Base-by-base conservation (phyloP, 164 flowering plant genomes). In the Protea cynaroides region DNA sequence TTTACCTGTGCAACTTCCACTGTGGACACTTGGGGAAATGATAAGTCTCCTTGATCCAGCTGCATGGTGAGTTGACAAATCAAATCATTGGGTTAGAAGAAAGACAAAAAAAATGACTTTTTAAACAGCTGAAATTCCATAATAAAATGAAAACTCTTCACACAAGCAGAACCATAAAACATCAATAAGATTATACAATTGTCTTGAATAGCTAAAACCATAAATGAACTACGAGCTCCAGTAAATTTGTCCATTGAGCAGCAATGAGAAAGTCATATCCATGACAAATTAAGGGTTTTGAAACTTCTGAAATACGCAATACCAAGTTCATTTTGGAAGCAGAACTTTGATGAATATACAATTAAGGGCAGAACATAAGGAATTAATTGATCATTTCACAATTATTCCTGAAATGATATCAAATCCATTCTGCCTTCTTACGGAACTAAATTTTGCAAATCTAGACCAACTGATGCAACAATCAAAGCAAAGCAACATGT, bases 1-100 rank as follows among this genome's bases (percentile, higher is more conserved):
- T 56, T 72, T 72, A 86, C 96, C 96, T 82, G 80, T 46, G 76
- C 57, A 67, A 78, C 38, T 52, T 72, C 84, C 36, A 49, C 23
- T 8, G 68, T 59, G 22, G 84, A 59, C 54, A 75, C 66, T 52
- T 70, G 79, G 1, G 86, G 78, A 79, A 78, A 73, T 25, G 86
- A 67, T 49, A 73, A 46, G 36, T 82, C 89, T 55, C 62, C 79
- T 70, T 77, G 87, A 77, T 86, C 92, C 75, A 89, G 55, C 97
- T 86, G 90, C 79, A 81, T 10, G 50, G 34, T 23, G 37, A 56
- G 37, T 54, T 47, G 17, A 34, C 18, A 58, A 25, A 54, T 29
- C 61, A 65, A 65, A 53, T 65, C 21, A 50, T 63, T 29, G 38
- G 4, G 8, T 49, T 19, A 40, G 10, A 11, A 17, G 15, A 38